A percentile compares a stretch with the other conserved stretches of the same genome.
These are phyloP conservation scores for Alternaria solani DNA, from an alignment of 2,329 filamentous ascomycete species.

Conservation along the genomic window DNA sequence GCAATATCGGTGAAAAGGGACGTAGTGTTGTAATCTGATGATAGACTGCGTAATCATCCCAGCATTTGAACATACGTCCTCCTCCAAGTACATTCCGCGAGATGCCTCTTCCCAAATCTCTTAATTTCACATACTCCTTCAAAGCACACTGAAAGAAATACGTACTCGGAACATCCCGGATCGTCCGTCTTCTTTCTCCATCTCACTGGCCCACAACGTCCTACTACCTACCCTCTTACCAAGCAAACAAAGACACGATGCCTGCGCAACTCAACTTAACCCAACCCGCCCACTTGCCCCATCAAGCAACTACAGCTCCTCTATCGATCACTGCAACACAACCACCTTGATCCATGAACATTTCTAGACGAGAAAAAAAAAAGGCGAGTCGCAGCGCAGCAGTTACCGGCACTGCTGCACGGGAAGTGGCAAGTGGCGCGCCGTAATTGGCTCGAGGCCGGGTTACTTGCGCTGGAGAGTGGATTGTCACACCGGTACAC, in stretches of 20 bases:
- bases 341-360: constrained; percentile 4
- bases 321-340: constrained; percentile 4
- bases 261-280: background rate
- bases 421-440: constrained; percentile 12
- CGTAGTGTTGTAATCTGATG: background rate
- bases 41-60: background rate
- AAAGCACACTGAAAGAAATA: background rate
- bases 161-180: background rate
- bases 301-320: background rate
- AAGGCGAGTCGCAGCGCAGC: background rate
- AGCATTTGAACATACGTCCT: background rate
- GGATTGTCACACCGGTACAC: constrained; percentile 10
- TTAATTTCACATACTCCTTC: background rate
- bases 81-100: background rate
- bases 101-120: background rate
- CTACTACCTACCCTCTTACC: background rate
- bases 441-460: constrained; percentile 8
- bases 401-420: constrained; percentile 7
- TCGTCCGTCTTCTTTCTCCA: background rate
- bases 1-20: background rate
- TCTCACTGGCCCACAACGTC: background rate
- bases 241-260: background rate
- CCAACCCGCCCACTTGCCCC: background rate
- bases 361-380: constrained; percentile 2
- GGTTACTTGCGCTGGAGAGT: constrained; percentile 9